These are phyloP conservation scores for Thelonectria blattea DNA, from an alignment of 2,329 filamentous ascomycete genomes.

Conservation along the genomic window DNA sequence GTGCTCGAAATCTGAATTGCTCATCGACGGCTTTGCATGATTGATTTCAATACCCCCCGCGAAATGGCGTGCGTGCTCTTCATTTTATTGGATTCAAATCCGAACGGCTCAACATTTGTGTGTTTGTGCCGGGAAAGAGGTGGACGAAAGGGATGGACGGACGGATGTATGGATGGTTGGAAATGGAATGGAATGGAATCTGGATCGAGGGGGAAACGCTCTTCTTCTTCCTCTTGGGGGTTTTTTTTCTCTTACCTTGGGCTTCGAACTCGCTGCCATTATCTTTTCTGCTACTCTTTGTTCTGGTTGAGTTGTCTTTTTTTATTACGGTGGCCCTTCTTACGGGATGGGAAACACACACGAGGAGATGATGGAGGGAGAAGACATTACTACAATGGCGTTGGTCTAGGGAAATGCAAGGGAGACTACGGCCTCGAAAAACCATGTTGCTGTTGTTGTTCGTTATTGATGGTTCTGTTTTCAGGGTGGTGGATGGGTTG, in stretches of 20 bases:
- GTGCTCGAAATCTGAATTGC: not conserved
- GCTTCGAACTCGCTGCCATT: not conserved
- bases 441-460: slow-evolving; percentile 23
- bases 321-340: slow-evolving; percentile 3
- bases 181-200: slow-evolving; percentile 6
- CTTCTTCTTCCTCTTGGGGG: slow-evolving; percentile 2
- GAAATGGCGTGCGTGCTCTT: slow-evolving; percentile 23
- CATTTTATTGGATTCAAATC: slow-evolving; percentile 19
- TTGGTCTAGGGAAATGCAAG: slow-evolving; percentile 31
- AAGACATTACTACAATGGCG: slow-evolving; percentile 33
- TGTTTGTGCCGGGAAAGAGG: slow-evolving; percentile 12
- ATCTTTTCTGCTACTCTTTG: not conserved
- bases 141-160: not conserved
- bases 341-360: slow-evolving; percentile 27
- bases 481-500: no score
- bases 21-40: slow-evolving; percentile 25
- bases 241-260: not conserved
- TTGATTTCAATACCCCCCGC: slow-evolving; percentile 26
- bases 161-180: not conserved
- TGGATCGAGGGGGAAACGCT: slow-evolving; percentile 8
- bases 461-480: not conserved
- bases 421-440: slow-evolving; percentile 19
- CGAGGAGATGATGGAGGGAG: slow-evolving; percentile 21
- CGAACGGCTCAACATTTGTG: slow-evolving; percentile 16
- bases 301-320: slow-evolving; percentile 5